Evolutionary conservation across 257 asterid genomes (phyloP), one percentile per base, ranked within the genome.

Genomic region (Plantago ovata): DNA sequence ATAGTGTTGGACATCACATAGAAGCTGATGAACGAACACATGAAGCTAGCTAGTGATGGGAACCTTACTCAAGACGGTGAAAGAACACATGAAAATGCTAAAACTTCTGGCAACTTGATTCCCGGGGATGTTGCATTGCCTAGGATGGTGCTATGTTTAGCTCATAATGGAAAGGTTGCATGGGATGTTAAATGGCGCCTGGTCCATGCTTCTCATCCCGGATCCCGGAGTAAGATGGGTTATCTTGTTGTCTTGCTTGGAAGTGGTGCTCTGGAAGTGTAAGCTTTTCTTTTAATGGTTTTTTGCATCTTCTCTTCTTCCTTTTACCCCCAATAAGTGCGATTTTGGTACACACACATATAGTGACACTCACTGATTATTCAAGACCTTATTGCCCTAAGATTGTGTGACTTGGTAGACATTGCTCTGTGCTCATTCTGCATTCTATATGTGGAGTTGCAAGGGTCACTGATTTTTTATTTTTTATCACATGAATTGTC

Each of bases 181-280:
- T 84, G 98, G 97, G 98, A 89, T 78, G 69, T 86, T 42, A 93
- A 93, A 70, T 93, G 98, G 98, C 80, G 81, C 63, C 97, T 97
- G 11, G 76, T 65, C 47, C 57, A 56, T 77, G 74, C 66, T 52
- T 47, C 49, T 69, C 77, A 69, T 39, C 57, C 78, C 32, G 77
- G 60, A 66, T 77, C 94, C 73, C 78, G 63, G 68, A 78, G 69
- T 60, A 77, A 72, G 69, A 78, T 93, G 98, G 97, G 98, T 46
- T 82, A 79, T 81, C 96, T 93, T 65, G 98, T 91, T 67, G 89
- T 86, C 67, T 63, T 89, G 71, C 88, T 93, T 60, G 98, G 98
- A 75, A 84, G 79, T 82, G 96, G 98, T 66, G 87, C 89, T 28
- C 77, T 89, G 42, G 95, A 93, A 93, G 97, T 93, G 98, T 88